phyloP scores from a whole-genome alignment of 371 early-diverging fungal genomes.

The Batkoa obscura region DNA sequence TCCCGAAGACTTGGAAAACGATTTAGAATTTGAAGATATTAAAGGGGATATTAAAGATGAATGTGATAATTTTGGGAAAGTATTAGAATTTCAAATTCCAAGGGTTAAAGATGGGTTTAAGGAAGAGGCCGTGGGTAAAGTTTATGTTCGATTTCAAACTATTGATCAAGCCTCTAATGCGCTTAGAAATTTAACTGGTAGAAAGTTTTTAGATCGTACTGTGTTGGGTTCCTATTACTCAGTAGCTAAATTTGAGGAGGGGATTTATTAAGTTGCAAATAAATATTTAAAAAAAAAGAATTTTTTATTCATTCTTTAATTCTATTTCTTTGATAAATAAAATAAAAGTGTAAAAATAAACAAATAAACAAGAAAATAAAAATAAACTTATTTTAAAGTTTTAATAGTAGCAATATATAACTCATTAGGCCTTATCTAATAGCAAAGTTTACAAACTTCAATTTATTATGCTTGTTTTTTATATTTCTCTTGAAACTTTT shows the following conservation, averaged over 20 bases:
- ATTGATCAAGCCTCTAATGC: conserved; percentile 41
- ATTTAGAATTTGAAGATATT: conserved; percentile 81
- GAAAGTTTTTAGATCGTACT: conserved; percentile 83
- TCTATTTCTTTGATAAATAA: too few species aligned
- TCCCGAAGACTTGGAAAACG: conserved; percentile 66
- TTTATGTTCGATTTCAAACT: conserved; percentile 58
- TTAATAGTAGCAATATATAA: too few species aligned
- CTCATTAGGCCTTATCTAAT: too few species aligned
- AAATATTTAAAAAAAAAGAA: too few species aligned
- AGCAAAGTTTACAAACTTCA: too few species aligned
- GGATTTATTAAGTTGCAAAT: too few species aligned
- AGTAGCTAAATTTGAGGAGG: conserved; percentile 10
- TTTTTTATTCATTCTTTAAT: too few species aligned
- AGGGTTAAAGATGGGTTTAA: conserved; percentile 21
- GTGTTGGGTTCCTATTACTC: conserved; percentile 74
- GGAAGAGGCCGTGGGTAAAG: conserved; percentile 67
- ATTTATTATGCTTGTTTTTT: too few species aligned
- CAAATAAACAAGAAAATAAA: too few species aligned
- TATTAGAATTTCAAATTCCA: conserved; percentile 68
- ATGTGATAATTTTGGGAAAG: conserved; percentile 67
- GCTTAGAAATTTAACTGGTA: conserved; percentile 72
- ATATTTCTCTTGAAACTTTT: too few species aligned
- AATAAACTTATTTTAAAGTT: too few species aligned
- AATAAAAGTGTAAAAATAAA: too few species aligned
- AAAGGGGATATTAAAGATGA: conserved; percentile 80